Conservation (phyloP, 495 filamentous ascomycete species). For the Pseudotulostoma volvatum region DNA sequence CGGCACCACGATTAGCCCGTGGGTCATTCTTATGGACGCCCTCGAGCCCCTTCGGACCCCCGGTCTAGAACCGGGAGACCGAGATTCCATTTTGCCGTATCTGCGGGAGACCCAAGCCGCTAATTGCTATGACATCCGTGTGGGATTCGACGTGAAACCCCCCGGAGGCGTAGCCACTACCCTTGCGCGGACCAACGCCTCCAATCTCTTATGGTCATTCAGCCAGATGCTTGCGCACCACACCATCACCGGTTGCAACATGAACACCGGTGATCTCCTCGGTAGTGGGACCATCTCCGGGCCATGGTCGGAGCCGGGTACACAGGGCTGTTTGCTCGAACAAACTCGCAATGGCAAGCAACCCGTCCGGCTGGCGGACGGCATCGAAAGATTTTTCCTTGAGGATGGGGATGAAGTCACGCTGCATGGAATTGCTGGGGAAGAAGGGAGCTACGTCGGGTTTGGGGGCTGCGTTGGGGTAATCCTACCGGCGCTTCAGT, state of each 20-base stretch:
- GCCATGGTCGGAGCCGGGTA: slow-evolving; percentile 33
- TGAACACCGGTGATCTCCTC: slow-evolving; percentile 69
- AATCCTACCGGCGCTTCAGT: slow-evolving; percentile 30
- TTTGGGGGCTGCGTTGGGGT: slow-evolving; percentile 56
- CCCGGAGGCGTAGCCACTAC: slow-evolving; percentile 45
- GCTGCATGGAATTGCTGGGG: slow-evolving; percentile 49
- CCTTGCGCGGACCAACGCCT: slow-evolving; percentile 45
- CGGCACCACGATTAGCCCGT: slow-evolving; percentile 72
- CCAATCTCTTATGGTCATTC: slow-evolving; percentile 77
- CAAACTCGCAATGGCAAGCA: slow-evolving; percentile 52
- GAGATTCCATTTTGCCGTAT: slow-evolving; percentile 49
- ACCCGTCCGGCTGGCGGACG: slow-evolving; percentile 47
- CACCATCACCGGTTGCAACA: slow-evolving; percentile 65
- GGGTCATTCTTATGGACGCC: slow-evolving; percentile 78
- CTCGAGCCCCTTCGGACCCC: slow-evolving; percentile 50
- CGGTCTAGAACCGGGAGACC: slow-evolving; percentile 43
- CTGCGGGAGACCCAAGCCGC: slow-evolving; percentile 46
- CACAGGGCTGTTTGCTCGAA: slow-evolving; percentile 67
- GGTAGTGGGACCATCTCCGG: slow-evolving; percentile 87
- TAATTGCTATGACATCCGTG: slow-evolving; percentile 54
- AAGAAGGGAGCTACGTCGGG: slow-evolving; percentile 45
- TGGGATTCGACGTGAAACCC: slow-evolving; percentile 60
- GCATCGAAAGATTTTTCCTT: slow-evolving; percentile 51
- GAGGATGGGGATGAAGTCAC: slow-evolving; percentile 71
- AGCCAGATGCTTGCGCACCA: slow-evolving; percentile 92